Percentiles rank a stretch among this genome's conserved stretches.
Conservation (phyloP, 148 eudicot genomes). For the Euryodendron excelsum region DNA sequence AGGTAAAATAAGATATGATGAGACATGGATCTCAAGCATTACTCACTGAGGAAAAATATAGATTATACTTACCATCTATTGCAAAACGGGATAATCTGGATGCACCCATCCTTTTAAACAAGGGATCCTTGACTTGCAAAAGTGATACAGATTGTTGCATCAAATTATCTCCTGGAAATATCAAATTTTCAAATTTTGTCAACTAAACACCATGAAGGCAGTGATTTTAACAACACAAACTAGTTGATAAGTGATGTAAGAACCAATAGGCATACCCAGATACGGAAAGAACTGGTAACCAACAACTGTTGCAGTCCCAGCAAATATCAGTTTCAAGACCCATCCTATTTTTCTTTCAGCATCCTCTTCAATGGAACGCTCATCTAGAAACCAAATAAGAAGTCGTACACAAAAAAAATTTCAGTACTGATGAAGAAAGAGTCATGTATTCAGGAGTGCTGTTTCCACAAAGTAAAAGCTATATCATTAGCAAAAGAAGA, state of each 20-base stretch:
- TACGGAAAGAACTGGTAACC: conserved; percentile 85
- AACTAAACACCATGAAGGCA: conserved; percentile 6
- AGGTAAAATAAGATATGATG: not conserved
- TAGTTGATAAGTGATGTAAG: not conserved
- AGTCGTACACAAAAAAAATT: not conserved
- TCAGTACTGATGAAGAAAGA: not conserved
- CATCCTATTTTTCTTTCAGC: conserved; percentile 93
- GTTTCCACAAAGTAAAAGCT: not conserved
- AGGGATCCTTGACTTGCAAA: conserved; percentile 88
- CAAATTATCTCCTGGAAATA: conserved; percentile 72
- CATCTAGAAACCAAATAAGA: conserved; percentile 39
- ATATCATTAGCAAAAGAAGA: not conserved
- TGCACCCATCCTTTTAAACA: conserved; percentile 96
- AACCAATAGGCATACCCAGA: conserved; percentile 51
- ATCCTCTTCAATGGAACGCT: conserved; percentile 63
- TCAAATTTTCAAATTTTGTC: conserved; percentile 8
- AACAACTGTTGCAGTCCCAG: conserved; percentile 78
- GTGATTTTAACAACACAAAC: not conserved
- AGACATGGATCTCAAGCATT: not conserved
- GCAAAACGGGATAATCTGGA: conserved; percentile 91
- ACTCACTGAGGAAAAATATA: not conserved
- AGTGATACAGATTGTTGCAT: conserved; percentile 86
- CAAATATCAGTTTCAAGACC: conserved; percentile 79
- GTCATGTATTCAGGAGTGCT: not conserved
- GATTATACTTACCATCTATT: conserved; percentile 54